Percentiles rank a stretch among this genome's conserved stretches.
Evolutionary conservation across 164 flowering plant genomes (phyloP).

Genomic region (Liquidambar formosana): DNA sequence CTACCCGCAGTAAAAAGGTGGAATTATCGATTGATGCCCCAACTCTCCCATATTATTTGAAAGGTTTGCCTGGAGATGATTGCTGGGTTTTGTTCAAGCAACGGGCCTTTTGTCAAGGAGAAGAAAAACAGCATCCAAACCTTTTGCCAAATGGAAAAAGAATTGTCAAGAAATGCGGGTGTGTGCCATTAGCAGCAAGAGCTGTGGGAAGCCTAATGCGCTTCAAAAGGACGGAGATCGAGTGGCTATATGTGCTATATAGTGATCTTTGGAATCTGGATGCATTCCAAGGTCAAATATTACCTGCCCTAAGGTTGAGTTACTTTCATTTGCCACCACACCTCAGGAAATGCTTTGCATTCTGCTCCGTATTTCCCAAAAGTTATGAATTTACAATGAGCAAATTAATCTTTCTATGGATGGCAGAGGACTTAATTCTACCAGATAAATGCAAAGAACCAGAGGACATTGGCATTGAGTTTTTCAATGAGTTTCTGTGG

Average conservation of each 20-base stretch:
- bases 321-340: conserved; percentile 19
- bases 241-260: conserved; percentile 8
- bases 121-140: neutral
- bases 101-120: neutral
- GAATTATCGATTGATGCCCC: conserved; percentile 6
- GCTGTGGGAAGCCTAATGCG: conserved; percentile 15
- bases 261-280: conserved; percentile 17
- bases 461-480: conserved; percentile 20
- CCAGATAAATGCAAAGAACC: neutral
- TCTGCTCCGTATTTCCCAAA: conserved; percentile 17
- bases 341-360: conserved; percentile 14
- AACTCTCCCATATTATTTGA: neutral
- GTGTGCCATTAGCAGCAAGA: conserved; percentile 19
- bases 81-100: conserved; percentile 22
- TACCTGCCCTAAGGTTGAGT: conserved; percentile 19
- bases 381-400: conserved; percentile 11
- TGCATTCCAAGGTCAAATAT: neutral
- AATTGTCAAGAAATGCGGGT: conserved; percentile 18
- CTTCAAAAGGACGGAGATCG: conserved; percentile 6
- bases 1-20: conserved; percentile 14
- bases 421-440: conserved; percentile 19
- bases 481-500: conserved; percentile 18
- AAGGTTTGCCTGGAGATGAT: neutral
- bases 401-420: conserved; percentile 17
- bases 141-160: conserved; percentile 8